Conservation (phyloP, 2,329 filamentous ascomycete genomes). For the Pseudopyrenochaeta lycopersici region DNA sequence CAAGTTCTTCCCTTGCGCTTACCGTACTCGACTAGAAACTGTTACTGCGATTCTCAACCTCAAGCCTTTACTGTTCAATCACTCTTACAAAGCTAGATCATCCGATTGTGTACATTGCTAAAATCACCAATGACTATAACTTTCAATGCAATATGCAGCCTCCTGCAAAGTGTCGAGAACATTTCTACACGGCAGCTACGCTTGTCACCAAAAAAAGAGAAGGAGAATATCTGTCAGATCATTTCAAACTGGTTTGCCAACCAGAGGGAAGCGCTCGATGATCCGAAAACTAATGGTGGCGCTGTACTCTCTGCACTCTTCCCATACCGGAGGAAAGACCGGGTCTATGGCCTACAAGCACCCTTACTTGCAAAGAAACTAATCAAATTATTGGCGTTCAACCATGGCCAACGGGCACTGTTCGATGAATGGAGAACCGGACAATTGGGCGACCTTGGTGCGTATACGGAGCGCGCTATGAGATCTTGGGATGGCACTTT, state of each 20-base stretch:
- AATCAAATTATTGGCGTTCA: slow-evolving; percentile 71
- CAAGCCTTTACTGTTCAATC: not conserved
- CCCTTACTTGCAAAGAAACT: slow-evolving; percentile 72
- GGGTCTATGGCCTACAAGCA: slow-evolving; percentile 77
- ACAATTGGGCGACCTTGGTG: slow-evolving; percentile 72
- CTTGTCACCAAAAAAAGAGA: slow-evolving; percentile 42
- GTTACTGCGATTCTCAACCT: not conserved
- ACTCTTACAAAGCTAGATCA: not conserved
- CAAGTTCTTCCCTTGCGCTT: not conserved
- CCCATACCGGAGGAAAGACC: slow-evolving; percentile 78
- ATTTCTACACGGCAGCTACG: slow-evolving; percentile 54
- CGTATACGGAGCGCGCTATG: slow-evolving; percentile 74
- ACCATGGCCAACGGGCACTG: slow-evolving; percentile 66
- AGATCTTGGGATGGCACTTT: slow-evolving; percentile 62
- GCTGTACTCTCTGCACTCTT: slow-evolving; percentile 79
- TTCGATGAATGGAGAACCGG: slow-evolving; percentile 70
- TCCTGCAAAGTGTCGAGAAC: slow-evolving; percentile 73
- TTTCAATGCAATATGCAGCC: slow-evolving; percentile 76
- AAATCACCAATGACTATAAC: slow-evolving; percentile 65
- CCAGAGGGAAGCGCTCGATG: slow-evolving; percentile 68
- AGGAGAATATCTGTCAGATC: slow-evolving; percentile 40
- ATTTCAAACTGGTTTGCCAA: slow-evolving; percentile 74
- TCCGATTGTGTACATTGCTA: not conserved
- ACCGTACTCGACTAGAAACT: not conserved
- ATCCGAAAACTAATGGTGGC: slow-evolving; percentile 64